phyloP scores from a whole-genome alignment of 805 yeast genomes.

The Saccharomyces kudriavzevii region DNA sequence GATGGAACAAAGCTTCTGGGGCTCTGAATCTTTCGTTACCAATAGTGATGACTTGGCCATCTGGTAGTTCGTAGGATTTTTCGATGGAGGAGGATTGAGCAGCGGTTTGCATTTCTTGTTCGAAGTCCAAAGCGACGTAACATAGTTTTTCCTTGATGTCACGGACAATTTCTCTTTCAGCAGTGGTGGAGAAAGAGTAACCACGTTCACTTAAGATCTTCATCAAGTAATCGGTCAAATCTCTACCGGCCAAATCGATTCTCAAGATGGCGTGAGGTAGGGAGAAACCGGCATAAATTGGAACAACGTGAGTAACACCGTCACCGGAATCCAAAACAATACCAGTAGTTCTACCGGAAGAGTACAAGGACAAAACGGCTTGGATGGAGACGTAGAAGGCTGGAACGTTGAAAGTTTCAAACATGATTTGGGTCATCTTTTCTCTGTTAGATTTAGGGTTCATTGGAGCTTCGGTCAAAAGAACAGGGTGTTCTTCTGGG shows the following conservation, averaged over 20 bases:
- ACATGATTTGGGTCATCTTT: slow-evolving; percentile 99
- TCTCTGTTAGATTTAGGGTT: slow-evolving; percentile 99
- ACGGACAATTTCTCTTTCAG: slow-evolving; percentile 93
- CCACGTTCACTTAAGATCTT: slow-evolving; percentile 98
- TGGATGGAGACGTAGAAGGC: slow-evolving; percentile 98
- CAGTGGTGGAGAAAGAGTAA: slow-evolving; percentile 96
- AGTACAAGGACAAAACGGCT: slow-evolving; percentile 95
- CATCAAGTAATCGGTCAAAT: slow-evolving; percentile 97
- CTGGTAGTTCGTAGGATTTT: slow-evolving; percentile 98
- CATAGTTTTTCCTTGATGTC: slow-evolving; percentile 95
- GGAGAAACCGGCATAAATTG: slow-evolving; percentile 99
- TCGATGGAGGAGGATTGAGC: slow-evolving; percentile 96
- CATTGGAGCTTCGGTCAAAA: slow-evolving; percentile 99
- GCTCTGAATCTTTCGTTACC: slow-evolving; percentile 99
- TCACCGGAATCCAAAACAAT: slow-evolving; percentile 99
- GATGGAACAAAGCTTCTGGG: slow-evolving; percentile 99
- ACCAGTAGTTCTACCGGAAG: slow-evolving; percentile 99
- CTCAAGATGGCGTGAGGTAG: slow-evolving; percentile 98
- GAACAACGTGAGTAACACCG: slow-evolving; percentile 99
- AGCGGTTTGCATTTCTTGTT: slow-evolving; percentile 98
- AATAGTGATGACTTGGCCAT: slow-evolving; percentile 98
- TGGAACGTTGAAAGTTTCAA: slow-evolving; percentile 98
- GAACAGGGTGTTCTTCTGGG: slow-evolving; percentile 99
- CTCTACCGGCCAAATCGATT: slow-evolving; percentile 99
- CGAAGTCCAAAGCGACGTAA: slow-evolving; percentile 98